Percentiles rank a stretch among this genome's conserved stretches.
phyloP scores from a whole-genome alignment of 805 yeast genomes.

The Starmerella sp. region DNA sequence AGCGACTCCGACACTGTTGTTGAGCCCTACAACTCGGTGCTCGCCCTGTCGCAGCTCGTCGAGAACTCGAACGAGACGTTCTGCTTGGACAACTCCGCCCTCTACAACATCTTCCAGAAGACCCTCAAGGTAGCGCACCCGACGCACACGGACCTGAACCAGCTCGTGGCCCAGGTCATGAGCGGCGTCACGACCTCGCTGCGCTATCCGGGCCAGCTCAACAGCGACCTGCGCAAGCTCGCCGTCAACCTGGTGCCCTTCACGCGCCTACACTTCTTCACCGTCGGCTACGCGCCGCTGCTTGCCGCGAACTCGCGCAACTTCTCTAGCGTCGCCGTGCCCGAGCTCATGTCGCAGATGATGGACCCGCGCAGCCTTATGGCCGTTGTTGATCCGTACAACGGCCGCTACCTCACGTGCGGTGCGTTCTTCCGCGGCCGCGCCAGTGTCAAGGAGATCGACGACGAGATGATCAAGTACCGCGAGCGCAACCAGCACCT shows the following conservation, averaged over 20 bases:
- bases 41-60: slow-evolving; percentile 81
- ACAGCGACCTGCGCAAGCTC: slow-evolving; percentile 81
- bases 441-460: slow-evolving; percentile 85
- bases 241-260: slow-evolving; percentile 92
- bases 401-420: slow-evolving; percentile 83
- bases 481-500: slow-evolving; percentile 71
- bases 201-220: slow-evolving; percentile 91
- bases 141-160: slow-evolving; percentile 64
- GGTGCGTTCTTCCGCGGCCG: slow-evolving; percentile 93
- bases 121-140: slow-evolving; percentile 77
- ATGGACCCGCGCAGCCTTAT: slow-evolving; percentile 87
- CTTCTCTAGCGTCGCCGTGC: slow-evolving; percentile 75
- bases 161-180: slow-evolving; percentile 81
- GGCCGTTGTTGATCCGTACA: slow-evolving; percentile 89
- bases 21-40: slow-evolving; percentile 88
- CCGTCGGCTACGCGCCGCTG: slow-evolving; percentile 91
- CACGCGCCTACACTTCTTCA: slow-evolving; percentile 90
- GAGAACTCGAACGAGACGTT: slow-evolving; percentile 88
- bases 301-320: slow-evolving; percentile 70
- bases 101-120: slow-evolving; percentile 77
- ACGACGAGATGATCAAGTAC: slow-evolving; percentile 79
- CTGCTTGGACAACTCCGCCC: slow-evolving; percentile 90
- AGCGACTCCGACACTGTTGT: slow-evolving; percentile 89
- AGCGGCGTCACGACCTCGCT: slow-evolving; percentile 89
- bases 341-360: slow-evolving; percentile 88